Evolutionary conservation across 305 asterid species (phyloP).

Genomic region (Coffea humblotiana): DNA sequence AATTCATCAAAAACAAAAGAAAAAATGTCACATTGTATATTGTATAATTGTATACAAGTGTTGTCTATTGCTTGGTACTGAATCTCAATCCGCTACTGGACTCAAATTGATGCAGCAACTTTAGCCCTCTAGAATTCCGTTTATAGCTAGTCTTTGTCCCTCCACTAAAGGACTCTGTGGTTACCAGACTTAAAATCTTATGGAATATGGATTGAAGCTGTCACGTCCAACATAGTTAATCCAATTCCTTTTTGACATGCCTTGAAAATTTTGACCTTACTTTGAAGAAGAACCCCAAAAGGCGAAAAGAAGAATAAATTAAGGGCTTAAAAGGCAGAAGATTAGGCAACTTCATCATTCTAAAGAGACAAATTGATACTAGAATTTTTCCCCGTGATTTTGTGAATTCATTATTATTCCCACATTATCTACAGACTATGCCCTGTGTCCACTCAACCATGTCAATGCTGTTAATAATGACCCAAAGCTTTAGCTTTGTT

Average conservation of each 20-base stretch:
- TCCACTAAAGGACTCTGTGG: too few species aligned
- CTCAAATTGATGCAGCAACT: too few species aligned
- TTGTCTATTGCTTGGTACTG: too few species aligned
- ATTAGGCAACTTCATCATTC: not conserved
- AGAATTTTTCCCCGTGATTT: not conserved
- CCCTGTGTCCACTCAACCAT: not conserved
- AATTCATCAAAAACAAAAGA: not conserved
- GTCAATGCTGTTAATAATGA: not conserved
- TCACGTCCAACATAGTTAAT: not conserved
- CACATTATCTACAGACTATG: not conserved
- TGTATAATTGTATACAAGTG: too few species aligned
- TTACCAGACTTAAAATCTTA: too few species aligned
- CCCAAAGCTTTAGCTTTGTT: not conserved
- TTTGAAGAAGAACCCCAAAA: not conserved
- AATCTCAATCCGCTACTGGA: too few species aligned
- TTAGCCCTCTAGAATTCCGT: too few species aligned
- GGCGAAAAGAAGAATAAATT: not conserved
- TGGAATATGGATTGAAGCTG: not conserved
- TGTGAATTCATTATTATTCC: not conserved
- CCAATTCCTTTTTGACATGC: not conserved
- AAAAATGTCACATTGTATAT: not conserved
- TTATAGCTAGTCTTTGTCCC: too few species aligned
- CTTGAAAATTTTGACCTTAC: slow-evolving; percentile 1
- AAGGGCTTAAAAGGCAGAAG: not conserved
- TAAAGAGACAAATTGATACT: not conserved